phyloP scores from a whole-genome alignment of 768 basidiomycete genomes.

The Lactarius tabidus region DNA sequence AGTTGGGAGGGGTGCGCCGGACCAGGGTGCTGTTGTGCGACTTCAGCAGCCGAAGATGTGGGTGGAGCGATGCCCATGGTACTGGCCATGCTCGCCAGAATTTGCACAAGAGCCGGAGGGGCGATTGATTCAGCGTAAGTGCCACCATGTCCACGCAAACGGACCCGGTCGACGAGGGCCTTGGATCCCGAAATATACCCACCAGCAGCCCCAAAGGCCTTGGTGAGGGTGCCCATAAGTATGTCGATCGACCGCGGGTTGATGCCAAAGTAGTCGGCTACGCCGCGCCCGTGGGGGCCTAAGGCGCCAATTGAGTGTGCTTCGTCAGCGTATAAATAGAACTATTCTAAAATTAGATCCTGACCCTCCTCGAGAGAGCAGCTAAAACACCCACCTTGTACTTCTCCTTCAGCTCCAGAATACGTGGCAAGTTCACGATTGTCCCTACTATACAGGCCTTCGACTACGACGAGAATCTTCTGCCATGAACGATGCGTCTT shows the following conservation, averaged over 20 bases:
- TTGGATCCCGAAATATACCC: slow-evolving; percentile 91
- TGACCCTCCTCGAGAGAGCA: background rate
- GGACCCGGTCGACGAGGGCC: slow-evolving; percentile 72
- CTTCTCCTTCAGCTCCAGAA: slow-evolving; percentile 84
- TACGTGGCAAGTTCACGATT: slow-evolving; percentile 72
- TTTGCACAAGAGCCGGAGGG: slow-evolving; percentile 86
- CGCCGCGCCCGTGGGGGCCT: slow-evolving; percentile 91
- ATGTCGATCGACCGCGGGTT: slow-evolving; percentile 81
- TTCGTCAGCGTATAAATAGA: slow-evolving; percentile 94
- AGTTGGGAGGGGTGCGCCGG: slow-evolving; percentile 63
- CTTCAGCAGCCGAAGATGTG: slow-evolving; percentile 32
- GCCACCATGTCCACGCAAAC: slow-evolving; percentile 75
- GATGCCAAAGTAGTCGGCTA: slow-evolving; percentile 90
- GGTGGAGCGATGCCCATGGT: slow-evolving; percentile 78
- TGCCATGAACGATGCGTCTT: slow-evolving; percentile 98
- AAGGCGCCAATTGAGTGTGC: slow-evolving; percentile 97
- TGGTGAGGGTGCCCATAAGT: slow-evolving; percentile 98
- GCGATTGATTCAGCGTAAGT: slow-evolving; percentile 88
- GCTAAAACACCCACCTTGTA: slow-evolving; percentile 70
- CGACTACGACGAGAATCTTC: slow-evolving; percentile 92
- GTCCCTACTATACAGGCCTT: slow-evolving; percentile 98
- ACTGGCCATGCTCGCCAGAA: slow-evolving; percentile 89
- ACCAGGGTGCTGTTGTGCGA: slow-evolving; percentile 54
- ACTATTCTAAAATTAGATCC: slow-evolving; percentile 44
- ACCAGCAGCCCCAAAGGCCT: slow-evolving; percentile 89